A percentile compares a stretch with the other conserved stretches of the same genome.
Conservation (phyloP, 192 early-diverging fungal genomes). For the Backusella tuberculispora region DNA sequence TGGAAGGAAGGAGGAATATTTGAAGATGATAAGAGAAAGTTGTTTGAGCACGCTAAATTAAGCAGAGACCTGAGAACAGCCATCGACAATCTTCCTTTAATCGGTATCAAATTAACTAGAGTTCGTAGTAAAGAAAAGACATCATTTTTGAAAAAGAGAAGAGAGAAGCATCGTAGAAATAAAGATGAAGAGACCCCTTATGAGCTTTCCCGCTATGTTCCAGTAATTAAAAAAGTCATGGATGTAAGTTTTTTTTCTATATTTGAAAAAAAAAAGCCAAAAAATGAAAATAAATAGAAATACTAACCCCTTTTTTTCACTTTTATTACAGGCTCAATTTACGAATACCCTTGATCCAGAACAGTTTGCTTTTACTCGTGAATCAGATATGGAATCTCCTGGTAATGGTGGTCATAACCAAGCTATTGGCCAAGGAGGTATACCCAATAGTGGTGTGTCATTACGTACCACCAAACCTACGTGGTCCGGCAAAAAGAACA, state of each 20-base stretch:
- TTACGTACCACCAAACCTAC: constrained; percentile 42
- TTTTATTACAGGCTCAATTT: constrained; percentile 48
- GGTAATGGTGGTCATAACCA: constrained; percentile 28
- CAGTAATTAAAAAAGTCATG: constrained; percentile 67
- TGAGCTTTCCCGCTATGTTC: constrained; percentile 79
- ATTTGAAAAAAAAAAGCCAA: background rate
- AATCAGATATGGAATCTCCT: constrained; percentile 47
- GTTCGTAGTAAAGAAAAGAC: constrained; percentile 53
- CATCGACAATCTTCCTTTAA: constrained; percentile 69
- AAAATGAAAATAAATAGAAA: too few species aligned
- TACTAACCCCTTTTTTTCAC: background rate
- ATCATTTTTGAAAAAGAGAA: constrained; percentile 46
- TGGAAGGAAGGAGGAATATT: constrained; percentile 72
- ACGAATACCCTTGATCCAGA: constrained; percentile 53
- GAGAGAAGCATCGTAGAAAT: constrained; percentile 50
- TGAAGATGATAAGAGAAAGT: constrained; percentile 72
- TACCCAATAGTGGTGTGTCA: constrained; percentile 42
- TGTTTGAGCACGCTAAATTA: constrained; percentile 75
- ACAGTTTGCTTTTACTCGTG: constrained; percentile 68
- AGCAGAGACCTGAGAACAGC: constrained; percentile 71
- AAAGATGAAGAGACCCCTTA: constrained; percentile 64
- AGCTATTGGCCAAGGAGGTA: constrained; percentile 26
- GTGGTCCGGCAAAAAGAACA: constrained; percentile 25
- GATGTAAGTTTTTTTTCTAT: constrained; percentile 28
- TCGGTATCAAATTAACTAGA: constrained; percentile 68